These are phyloP conservation scores for Filobasidium wieringae DNA, from an alignment of 768 basidiomycete species.

Conservation along the genomic window DNA sequence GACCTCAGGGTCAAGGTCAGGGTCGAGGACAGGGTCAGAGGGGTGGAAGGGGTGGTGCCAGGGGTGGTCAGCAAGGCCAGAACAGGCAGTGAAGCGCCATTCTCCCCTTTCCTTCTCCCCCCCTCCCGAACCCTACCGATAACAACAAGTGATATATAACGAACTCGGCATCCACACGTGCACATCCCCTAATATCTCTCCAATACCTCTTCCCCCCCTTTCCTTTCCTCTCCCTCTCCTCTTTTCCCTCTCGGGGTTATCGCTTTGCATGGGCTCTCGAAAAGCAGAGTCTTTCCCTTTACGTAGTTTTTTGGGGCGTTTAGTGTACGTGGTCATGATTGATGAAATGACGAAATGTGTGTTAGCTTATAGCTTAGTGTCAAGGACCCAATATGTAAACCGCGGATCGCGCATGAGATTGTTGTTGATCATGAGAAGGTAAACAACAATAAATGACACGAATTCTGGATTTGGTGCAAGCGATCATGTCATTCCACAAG, in stretches of 20 bases:
- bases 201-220: background rate
- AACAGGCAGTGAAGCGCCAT: background rate
- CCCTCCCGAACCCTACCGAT: background rate
- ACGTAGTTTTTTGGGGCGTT: background rate
- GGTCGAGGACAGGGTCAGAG: conserved; percentile 13
- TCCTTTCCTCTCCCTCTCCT: background rate
- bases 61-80: background rate
- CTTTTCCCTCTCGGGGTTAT: background rate
- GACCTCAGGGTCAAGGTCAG: conserved; percentile 14
- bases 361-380: too few species aligned
- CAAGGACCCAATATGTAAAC: too few species aligned
- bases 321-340: background rate
- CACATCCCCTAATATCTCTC: background rate
- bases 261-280: background rate
- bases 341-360: background rate
- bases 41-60: conserved; percentile 2
- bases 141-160: background rate
- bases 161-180: background rate
- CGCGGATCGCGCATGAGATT: too few species aligned
- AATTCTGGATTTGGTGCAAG: too few species aligned
- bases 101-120: background rate
- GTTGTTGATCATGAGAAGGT: too few species aligned
- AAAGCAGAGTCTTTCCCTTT: background rate
- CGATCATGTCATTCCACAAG: too few species aligned
- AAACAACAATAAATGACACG: too few species aligned